Percentiles rank a stretch among this genome's conserved stretches.
These are phyloP conservation scores for Nannizzia gypsea DNA, from an alignment of 2,329 filamentous ascomycete species.

Conservation along the genomic window DNA sequence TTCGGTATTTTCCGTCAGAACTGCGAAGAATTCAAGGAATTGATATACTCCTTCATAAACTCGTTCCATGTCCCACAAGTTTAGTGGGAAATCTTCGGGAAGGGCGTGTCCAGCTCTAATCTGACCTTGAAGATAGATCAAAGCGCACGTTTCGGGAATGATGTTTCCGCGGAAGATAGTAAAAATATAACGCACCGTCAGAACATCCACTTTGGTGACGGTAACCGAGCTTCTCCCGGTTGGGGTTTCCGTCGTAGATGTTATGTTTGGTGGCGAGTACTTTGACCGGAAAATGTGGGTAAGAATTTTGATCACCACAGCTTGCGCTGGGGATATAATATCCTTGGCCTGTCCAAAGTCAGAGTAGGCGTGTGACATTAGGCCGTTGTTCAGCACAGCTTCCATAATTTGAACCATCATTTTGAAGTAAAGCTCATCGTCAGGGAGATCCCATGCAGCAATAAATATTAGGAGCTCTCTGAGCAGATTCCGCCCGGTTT, in stretches of 20 bases:
- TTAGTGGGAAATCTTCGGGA: slow-evolving; percentile 80
- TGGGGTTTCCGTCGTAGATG: slow-evolving; percentile 42
- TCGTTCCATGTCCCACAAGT: slow-evolving; percentile 94
- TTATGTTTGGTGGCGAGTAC: slow-evolving; percentile 37
- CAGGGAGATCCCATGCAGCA: slow-evolving; percentile 89
- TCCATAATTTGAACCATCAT: slow-evolving; percentile 94
- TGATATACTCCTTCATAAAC: slow-evolving; percentile 91
- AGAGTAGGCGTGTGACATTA: slow-evolving; percentile 87
- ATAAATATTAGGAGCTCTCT: slow-evolving; percentile 91
- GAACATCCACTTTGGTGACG: slow-evolving; percentile 45
- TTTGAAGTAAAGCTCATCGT: slow-evolving; percentile 89
- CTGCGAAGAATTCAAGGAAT: slow-evolving; percentile 86
- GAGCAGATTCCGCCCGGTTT: slow-evolving; percentile 79
- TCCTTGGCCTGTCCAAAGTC: slow-evolving; percentile 86
- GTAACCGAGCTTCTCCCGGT: slow-evolving; percentile 46
- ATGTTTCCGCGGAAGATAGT: slow-evolving; percentile 85
- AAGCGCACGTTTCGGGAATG: slow-evolving; percentile 84
- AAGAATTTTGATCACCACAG: slow-evolving; percentile 78
- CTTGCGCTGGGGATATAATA: slow-evolving; percentile 90
- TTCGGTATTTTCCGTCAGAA: slow-evolving; percentile 71
- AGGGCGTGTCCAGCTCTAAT: slow-evolving; percentile 66
- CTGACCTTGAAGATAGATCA: slow-evolving; percentile 86
- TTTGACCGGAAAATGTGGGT: slow-evolving; percentile 74
- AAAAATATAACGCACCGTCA: slow-evolving; percentile 77
- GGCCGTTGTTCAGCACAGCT: slow-evolving; percentile 74